A percentile compares a stretch with the other conserved stretches of the same genome.
Conservation (phyloP, 73 alveolate species). For the Urostyla sp. region DNA sequence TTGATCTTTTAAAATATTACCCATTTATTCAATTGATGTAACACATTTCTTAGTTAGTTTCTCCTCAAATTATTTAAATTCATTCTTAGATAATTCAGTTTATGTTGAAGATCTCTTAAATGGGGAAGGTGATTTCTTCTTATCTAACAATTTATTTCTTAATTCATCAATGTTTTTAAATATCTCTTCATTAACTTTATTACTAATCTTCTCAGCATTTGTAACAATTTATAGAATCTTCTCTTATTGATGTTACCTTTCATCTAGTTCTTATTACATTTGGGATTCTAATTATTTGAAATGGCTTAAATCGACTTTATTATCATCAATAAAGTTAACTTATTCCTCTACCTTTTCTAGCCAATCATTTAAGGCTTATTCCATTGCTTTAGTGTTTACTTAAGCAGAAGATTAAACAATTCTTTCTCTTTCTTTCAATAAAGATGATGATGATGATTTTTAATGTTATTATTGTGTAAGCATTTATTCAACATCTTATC, state of each 20-base stretch:
- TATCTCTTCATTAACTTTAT: slow-evolving; percentile 38
- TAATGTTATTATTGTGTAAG: too few relatives aligned
- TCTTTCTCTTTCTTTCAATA: slow-evolving; percentile 23
- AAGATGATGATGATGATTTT: neutral
- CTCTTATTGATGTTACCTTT: slow-evolving; percentile 23
- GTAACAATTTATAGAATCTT: slow-evolving; percentile 22
- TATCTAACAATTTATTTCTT: neutral
- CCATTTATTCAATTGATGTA: slow-evolving; percentile 15
- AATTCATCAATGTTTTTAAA: neutral
- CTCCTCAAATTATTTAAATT: neutral
- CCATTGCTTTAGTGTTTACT: slow-evolving; percentile 48
- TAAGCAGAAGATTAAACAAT: slow-evolving; percentile 22
- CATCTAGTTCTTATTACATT: slow-evolving; percentile 15
- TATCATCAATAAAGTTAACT: slow-evolving; percentile 30
- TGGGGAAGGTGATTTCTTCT: too few relatives aligned
- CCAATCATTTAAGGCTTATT: slow-evolving; percentile 46
- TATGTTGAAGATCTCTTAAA: too few relatives aligned
- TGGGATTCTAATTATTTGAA: neutral
- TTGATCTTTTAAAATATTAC: slow-evolving; percentile 12
- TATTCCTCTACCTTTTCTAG: slow-evolving; percentile 53
- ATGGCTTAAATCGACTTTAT: neutral
- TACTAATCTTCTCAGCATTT: slow-evolving; percentile 44
- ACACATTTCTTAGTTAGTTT: slow-evolving; percentile 12
- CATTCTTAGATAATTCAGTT: too few relatives aligned
- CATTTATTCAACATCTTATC: too few relatives aligned